Conservation (phyloP, 495 filamentous ascomycete genomes). For the Aspergillus avenaceus region DNA sequence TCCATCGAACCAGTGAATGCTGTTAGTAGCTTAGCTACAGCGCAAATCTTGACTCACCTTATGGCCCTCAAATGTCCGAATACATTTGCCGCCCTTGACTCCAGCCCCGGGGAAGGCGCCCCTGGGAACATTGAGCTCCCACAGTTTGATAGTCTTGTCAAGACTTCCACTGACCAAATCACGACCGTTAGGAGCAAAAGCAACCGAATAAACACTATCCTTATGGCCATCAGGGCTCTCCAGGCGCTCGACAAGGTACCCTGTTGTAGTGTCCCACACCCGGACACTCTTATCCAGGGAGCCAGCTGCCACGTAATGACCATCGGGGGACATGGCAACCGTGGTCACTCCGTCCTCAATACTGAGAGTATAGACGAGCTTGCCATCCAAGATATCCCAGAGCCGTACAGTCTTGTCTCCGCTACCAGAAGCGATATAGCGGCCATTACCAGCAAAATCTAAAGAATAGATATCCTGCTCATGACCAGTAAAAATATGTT, state of each 20-base stretch:
- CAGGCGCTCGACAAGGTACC: constrained; percentile 77
- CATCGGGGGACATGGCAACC: constrained; percentile 86
- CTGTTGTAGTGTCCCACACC: constrained; percentile 79
- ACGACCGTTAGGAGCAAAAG: constrained; percentile 82
- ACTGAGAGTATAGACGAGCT: constrained; percentile 68
- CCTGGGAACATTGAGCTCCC: constrained; percentile 74
- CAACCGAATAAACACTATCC: constrained; percentile 89
- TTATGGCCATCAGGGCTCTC: constrained; percentile 86
- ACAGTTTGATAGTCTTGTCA: constrained; percentile 95
- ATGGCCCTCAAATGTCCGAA: constrained; percentile 88
- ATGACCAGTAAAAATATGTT: constrained; percentile 77
- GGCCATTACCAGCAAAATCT: constrained; percentile 82
- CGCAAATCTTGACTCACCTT: constrained; percentile 53
- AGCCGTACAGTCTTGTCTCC: constrained; percentile 85
- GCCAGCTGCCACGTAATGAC: constrained; percentile 80
- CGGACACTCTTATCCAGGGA: constrained; percentile 88
- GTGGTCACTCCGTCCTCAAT: constrained; percentile 92
- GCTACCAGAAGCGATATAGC: constrained; percentile 83
- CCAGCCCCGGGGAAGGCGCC: constrained; percentile 56
- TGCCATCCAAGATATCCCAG: constrained; percentile 78
- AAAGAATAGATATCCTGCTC: constrained; percentile 95
- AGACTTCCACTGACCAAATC: constrained; percentile 86
- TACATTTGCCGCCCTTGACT: constrained; percentile 73
- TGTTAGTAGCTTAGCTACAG: constrained; percentile 1
- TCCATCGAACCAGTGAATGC: constrained; percentile 1